These are phyloP conservation scores for Colletotrichum abscissum DNA, from an alignment of 2,329 filamentous ascomycete genomes.

Conservation along the genomic window DNA sequence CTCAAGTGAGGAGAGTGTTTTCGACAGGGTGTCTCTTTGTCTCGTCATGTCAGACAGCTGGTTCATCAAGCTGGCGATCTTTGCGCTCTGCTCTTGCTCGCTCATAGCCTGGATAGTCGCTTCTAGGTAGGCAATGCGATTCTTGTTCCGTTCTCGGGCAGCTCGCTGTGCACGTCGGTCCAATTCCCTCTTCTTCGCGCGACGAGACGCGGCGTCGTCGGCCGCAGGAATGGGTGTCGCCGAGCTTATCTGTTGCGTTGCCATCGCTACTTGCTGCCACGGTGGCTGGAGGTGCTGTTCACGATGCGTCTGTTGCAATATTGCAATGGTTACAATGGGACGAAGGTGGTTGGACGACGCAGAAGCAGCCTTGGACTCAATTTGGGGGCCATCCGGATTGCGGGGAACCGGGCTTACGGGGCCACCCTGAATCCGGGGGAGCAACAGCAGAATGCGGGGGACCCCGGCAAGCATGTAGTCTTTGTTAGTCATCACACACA, in stretches of 20 bases:
- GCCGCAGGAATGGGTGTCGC: background rate
- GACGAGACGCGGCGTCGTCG: background rate
- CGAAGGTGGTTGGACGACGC: slow-evolving; percentile 3
- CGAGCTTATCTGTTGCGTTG: background rate
- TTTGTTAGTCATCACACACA: background rate
- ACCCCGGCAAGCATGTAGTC: background rate
- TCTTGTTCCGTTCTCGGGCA: slow-evolving; percentile 42
- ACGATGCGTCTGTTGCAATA: background rate
- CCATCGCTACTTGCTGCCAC: background rate
- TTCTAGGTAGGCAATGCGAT: slow-evolving; percentile 42
- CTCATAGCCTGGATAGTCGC: slow-evolving; percentile 39
- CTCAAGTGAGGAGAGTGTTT: slow-evolving; percentile 9
- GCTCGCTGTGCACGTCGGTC: slow-evolving; percentile 43
- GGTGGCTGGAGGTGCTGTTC: fast-evolving
- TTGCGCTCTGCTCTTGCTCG: slow-evolving; percentile 37
- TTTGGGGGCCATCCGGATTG: background rate
- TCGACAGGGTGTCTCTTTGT: slow-evolving; percentile 35
- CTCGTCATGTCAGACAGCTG: slow-evolving; percentile 39
- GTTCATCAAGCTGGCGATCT: slow-evolving; percentile 38
- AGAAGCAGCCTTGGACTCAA: background rate
- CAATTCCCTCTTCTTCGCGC: slow-evolving; percentile 43
- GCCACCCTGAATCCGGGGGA: background rate
- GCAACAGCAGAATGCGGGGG: background rate
- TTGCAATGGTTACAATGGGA: background rate
- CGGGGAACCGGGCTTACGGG: slow-evolving; percentile 8